Evolutionary conservation across 202 grass and related monocot species (phyloP).

Genomic region (Bolboschoenoplectus hybrid): DNA sequence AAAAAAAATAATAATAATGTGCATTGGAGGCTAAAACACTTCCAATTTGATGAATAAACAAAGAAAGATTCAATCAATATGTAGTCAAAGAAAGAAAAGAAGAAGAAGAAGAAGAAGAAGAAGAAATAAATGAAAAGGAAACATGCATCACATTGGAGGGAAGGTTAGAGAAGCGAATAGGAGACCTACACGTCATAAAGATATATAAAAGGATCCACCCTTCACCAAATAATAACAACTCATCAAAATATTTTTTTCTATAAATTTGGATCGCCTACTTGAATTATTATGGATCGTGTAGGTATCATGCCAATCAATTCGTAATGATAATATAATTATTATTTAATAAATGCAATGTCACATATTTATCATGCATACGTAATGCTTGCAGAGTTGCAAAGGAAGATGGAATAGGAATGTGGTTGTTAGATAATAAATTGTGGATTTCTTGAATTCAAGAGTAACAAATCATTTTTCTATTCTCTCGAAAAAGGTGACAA

Average conservation of each 20-base stretch:
- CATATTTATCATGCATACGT: conserved; percentile 26
- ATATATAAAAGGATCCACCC: not conserved
- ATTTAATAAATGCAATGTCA: conserved; percentile 6
- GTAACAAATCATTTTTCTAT: too few relatives aligned
- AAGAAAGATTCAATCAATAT: not conserved
- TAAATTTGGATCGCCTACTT: not conserved
- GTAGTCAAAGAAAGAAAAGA: not conserved
- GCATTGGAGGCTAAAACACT: not conserved
- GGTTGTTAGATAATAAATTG: not conserved
- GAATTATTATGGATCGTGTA: not conserved
- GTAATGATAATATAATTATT: not conserved
- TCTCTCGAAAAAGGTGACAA: too few relatives aligned
- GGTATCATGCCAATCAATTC: not conserved
- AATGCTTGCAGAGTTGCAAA: conserved; percentile 5
- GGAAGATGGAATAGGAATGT: not conserved
- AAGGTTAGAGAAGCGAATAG: not conserved
- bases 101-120: not conserved
- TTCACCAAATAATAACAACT: not conserved
- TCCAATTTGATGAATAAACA: not conserved
- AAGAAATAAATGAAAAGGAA: conserved; percentile 3
- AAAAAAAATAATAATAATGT: not conserved
- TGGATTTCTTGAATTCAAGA: too few relatives aligned
- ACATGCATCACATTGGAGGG: not conserved
- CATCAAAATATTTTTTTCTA: not conserved
- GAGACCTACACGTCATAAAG: not conserved